A percentile compares a stretch with the other conserved stretches of the same genome.
Conservation (phyloP, 2,329 filamentous ascomycete genomes). For the Sporothrix dimorphospora region DNA sequence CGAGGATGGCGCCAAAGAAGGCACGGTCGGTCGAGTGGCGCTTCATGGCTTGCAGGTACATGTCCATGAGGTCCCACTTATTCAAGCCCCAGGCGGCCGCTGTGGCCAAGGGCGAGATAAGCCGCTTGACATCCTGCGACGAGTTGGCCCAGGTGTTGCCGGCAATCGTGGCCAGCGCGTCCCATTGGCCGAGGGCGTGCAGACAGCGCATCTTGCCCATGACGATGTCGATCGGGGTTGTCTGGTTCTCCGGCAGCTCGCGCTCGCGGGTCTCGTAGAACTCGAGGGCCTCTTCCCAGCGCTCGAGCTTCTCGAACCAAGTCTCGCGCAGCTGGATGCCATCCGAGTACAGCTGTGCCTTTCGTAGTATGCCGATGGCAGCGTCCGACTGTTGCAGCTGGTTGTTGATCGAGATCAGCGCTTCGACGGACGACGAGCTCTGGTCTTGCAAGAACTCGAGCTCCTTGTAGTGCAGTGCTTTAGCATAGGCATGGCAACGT, state of each 20-base stretch:
- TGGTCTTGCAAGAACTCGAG: constrained; percentile 97
- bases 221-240: constrained; percentile 82
- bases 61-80: constrained; percentile 98
- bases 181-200: constrained; percentile 97
- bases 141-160: constrained; percentile 95
- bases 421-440: constrained; percentile 92
- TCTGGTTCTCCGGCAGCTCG: constrained; percentile 61
- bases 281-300: constrained; percentile 94
- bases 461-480: constrained; percentile 98
- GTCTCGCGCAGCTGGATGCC: constrained; percentile 93
- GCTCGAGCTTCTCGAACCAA: constrained; percentile 97
- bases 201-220: constrained; percentile 99
- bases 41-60: constrained; percentile 94
- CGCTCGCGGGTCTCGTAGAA: constrained; percentile 88
- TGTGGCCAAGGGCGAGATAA: constrained; percentile 90
- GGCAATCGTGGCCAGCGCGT: constrained; percentile 82
- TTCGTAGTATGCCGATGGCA: constrained; percentile 94
- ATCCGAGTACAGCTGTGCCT: constrained; percentile 93
- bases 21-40: constrained; percentile 89
- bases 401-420: constrained; percentile 98
- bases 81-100: constrained; percentile 95
- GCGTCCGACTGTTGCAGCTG: constrained; percentile 98
- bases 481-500: constrained; percentile 96
- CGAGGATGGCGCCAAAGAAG: constrained; percentile 95
- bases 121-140: constrained; percentile 80